These are phyloP conservation scores for Phaeotremella skinneri DNA, from an alignment of 768 basidiomycete species.

Conservation along the genomic window DNA sequence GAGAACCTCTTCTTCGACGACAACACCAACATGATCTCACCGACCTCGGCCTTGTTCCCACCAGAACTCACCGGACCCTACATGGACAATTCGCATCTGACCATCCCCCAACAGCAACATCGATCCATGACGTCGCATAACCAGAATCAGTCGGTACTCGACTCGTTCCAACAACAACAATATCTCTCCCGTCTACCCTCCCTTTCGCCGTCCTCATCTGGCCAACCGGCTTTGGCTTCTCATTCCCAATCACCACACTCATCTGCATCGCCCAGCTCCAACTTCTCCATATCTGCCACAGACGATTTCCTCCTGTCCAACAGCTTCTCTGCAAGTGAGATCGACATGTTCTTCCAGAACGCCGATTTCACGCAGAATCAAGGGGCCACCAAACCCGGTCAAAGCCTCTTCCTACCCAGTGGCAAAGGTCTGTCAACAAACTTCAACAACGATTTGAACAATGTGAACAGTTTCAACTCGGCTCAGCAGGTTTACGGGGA, in stretches of 20 bases:
- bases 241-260: conserved; percentile 29
- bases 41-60: conserved; percentile 23
- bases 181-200: conserved; percentile 27
- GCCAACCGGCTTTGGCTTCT: conserved; percentile 8
- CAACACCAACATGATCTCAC: conserved; percentile 3
- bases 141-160: not conserved
- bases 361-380: not conserved
- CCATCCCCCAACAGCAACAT: conserved; percentile 8
- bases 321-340: conserved; percentile 26
- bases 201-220: conserved; percentile 23
- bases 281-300: conserved; percentile 23
- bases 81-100: conserved; percentile 12
- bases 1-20: conserved; percentile 21
- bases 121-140: not conserved
- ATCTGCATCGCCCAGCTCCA: conserved; percentile 33
- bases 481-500: not conserved
- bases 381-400: not conserved
- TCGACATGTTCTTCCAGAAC: conserved; percentile 25
- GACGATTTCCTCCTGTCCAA: conserved; percentile 35
- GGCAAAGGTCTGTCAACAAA: not conserved
- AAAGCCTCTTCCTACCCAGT: conserved; percentile 15
- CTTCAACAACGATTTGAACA: too few relatives aligned
- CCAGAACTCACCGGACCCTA: conserved; percentile 20
- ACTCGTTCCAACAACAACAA: conserved; percentile 9
- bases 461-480: not conserved